phyloP scores from a whole-genome alignment of 2,329 filamentous ascomycete genomes.

The Aspergillus viridinutans region DNA sequence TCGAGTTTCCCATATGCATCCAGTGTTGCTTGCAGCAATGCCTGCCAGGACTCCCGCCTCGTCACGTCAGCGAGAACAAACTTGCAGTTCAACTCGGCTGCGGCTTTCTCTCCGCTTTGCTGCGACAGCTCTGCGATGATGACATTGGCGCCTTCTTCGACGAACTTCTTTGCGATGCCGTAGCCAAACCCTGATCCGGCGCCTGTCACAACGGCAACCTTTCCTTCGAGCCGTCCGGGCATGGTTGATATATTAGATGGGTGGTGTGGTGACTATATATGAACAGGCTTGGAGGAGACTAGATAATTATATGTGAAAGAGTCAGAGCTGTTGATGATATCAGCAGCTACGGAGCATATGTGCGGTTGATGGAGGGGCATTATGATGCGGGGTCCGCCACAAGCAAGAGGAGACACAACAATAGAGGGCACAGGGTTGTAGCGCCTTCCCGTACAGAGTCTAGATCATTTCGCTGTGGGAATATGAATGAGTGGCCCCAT shows the following conservation, averaged over 20 bases:
- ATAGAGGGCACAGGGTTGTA: not conserved
- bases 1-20: slow-evolving; percentile 30
- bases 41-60: slow-evolving; percentile 23
- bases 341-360: too few species aligned
- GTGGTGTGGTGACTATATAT: not conserved
- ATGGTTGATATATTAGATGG: not conserved
- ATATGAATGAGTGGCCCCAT: too few species aligned
- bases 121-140: slow-evolving; percentile 34
- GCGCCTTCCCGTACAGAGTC: not conserved
- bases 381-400: not conserved
- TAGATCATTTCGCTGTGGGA: not conserved
- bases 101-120: slow-evolving; percentile 20
- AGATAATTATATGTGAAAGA: not conserved
- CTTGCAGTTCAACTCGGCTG: slow-evolving; percentile 16
- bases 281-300: not conserved
- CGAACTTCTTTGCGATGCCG: slow-evolving; percentile 33
- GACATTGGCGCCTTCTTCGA: slow-evolving; percentile 34
- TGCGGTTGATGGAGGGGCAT: not conserved
- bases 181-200: slow-evolving; percentile 37
- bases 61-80: slow-evolving; percentile 25
- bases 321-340: not conserved
- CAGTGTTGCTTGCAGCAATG: slow-evolving; percentile 19
- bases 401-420: not conserved
- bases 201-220: slow-evolving; percentile 41
- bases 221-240: slow-evolving; percentile 31